Base-by-base conservation (phyloP, 1,139 yeast species). In the Neolecta irregularis region DNA sequence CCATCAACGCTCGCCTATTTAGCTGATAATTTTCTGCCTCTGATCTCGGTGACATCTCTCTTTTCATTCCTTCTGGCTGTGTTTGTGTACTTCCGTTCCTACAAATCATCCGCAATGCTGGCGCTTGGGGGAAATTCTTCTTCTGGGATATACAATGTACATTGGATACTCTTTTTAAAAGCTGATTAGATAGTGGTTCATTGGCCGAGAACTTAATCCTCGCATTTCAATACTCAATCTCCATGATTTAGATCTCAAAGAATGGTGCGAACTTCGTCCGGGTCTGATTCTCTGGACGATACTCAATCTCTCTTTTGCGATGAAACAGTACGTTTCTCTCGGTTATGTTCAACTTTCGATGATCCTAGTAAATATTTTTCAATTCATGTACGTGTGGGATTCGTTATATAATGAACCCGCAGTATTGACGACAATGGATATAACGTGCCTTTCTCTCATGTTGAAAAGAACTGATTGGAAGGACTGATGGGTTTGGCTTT, bases 141-240 rank as follows among this genome's bases (percentile, higher is more conserved):
- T 0, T 73, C 69, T 46, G 46, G 58, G 1, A 49, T 85, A 20
- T 88, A 79, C 53, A 95, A 88, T 56, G 31, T 28, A 28, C 4
- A 3, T 28, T 2, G 3, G 4, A 6, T 28, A 8, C 22, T 7
- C 22, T 28, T 16, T 28, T 5, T 28, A 28, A 16, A 9, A 9
- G 4, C 6, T 6, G 6, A 5, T 7, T n/a, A n/a, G n/a, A n/a
- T n/a, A 28, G 31, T 88, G 95, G 94, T 91, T 81, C 52, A 83
- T 88, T 53, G 99, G 99, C 20, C 69, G 98, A 37, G 96, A 88
- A 55, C 63, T 91, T 51, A 91, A 91, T 52, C 98, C 98, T 22
- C 65, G 96, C 47, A 61, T 81, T 39, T 23, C 24, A 4, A n/a
- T n/a, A n/a, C n/a, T n/a, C n/a, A 24, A 24, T 15, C n/a, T 21